A percentile compares a stretch with the other conserved stretches of the same genome.
Conservation (phyloP, 1,284 basidiomycete genomes). For the Cutaneotrichosporon sp. region DNA sequence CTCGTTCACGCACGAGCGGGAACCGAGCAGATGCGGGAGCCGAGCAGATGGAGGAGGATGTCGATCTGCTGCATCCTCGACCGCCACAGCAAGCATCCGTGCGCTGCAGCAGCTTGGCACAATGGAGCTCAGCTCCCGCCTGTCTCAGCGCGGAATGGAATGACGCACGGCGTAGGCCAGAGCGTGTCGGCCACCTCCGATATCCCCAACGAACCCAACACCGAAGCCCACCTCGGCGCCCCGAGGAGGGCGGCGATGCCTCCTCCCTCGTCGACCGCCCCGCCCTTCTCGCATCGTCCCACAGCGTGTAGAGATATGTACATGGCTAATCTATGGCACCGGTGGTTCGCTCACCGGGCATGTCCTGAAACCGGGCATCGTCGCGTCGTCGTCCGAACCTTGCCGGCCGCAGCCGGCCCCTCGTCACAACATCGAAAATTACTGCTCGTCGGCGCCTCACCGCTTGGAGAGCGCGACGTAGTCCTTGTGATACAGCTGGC, state of each 20-base stretch:
- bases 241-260: background rate
- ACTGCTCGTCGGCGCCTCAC: background rate
- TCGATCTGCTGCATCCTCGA: no score
- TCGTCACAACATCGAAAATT: background rate
- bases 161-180: no score
- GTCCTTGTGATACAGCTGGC: conserved; percentile 23
- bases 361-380: background rate
- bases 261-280: background rate
- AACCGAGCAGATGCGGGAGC: no score
- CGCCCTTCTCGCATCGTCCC: background rate
- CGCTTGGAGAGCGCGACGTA: conserved; percentile 15
- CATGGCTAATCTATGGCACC: background rate
- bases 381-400: background rate
- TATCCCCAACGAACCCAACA: background rate
- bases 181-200: background rate
- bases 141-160: no score
- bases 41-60: no score
- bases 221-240: background rate
- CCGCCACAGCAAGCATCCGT: no score
- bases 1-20: no score
- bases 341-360: background rate
- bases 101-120: no score
- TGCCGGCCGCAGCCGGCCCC: background rate
- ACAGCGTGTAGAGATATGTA: background rate
- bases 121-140: no score